phyloP scores from a whole-genome alignment of 371 early-diverging fungal species.

The Mortierella sp. region DNA sequence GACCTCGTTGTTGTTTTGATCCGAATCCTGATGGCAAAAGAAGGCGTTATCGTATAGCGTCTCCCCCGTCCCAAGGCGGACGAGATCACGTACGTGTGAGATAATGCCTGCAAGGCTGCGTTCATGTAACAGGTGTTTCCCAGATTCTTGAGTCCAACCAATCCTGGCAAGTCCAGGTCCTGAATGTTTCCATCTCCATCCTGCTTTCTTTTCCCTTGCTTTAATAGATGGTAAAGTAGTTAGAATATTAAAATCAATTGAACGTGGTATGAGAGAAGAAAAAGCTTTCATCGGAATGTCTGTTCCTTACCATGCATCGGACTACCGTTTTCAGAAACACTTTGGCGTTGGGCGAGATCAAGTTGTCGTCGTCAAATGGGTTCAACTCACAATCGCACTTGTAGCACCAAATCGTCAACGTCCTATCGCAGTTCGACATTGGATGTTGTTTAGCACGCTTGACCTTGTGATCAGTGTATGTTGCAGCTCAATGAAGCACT shows the following conservation, averaged over 20 bases:
- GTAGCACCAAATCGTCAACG: conserved; percentile 53
- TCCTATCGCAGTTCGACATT: conserved; percentile 12
- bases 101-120: conserved; percentile 62
- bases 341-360: conserved; percentile 32
- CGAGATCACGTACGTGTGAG: conserved; percentile 46
- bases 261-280: background rate
- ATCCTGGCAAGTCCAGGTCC: conserved; percentile 53
- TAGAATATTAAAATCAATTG: background rate
- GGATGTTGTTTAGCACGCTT: too few species aligned
- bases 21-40: background rate
- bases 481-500: too few species aligned
- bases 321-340: conserved; percentile 49
- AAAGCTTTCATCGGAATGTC: too few species aligned
- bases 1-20: background rate
- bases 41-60: too few species aligned
- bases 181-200: conserved; percentile 50
- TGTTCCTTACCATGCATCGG: conserved; percentile 55
- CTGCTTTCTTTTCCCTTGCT: conserved; percentile 57
- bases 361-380: conserved; percentile 34
- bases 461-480: too few species aligned
- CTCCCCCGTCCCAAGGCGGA: too few species aligned
- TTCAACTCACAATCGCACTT: conserved; percentile 50
- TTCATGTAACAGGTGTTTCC: conserved; percentile 78
- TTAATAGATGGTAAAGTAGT: conserved; percentile 2
- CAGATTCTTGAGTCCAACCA: conserved; percentile 60